Conservation (phyloP, 257 asterid genomes). For the Orobanche coerulescens region DNA sequence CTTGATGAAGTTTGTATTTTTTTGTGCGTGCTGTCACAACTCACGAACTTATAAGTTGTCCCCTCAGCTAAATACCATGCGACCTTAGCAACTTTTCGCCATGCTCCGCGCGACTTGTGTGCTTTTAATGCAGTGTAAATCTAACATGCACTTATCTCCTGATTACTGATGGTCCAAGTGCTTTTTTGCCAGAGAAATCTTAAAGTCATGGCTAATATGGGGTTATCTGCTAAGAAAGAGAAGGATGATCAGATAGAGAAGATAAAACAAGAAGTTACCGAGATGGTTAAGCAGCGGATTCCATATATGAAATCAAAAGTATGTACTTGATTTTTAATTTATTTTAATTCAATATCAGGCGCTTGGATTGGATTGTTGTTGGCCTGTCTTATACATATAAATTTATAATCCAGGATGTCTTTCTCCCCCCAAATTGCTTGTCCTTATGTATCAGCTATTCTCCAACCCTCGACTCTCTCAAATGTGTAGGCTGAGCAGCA, state of each 20-base stretch:
- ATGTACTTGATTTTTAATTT: constrained; percentile 12
- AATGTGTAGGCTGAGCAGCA: constrained; percentile 57
- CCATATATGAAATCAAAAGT: constrained; percentile 66
- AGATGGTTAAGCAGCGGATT: constrained; percentile 56
- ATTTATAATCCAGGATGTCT: not conserved
- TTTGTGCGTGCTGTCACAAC: too few relatives aligned
- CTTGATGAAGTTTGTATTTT: not conserved
- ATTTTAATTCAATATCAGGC: constrained; percentile 1
- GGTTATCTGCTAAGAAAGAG: constrained; percentile 77
- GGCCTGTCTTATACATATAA: not conserved
- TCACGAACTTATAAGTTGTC: too few relatives aligned
- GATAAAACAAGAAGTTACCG: constrained; percentile 72
- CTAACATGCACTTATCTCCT: not conserved
- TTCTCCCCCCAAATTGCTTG: not conserved
- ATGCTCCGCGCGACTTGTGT: not conserved
- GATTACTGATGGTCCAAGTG: constrained; percentile 7
- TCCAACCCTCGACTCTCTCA: not conserved
- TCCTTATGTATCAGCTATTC: not conserved
- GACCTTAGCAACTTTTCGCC: too few relatives aligned
- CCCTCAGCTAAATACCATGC: too few relatives aligned
- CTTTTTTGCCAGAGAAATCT: constrained; percentile 55
- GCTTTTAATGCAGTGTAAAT: not conserved
- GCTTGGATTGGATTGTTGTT: constrained; percentile 15
- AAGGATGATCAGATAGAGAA: constrained; percentile 59
- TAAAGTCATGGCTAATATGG: constrained; percentile 53